These are phyloP conservation scores for Cercospora citrullina DNA, from an alignment of 2,329 filamentous ascomycete species.

Conservation along the genomic window DNA sequence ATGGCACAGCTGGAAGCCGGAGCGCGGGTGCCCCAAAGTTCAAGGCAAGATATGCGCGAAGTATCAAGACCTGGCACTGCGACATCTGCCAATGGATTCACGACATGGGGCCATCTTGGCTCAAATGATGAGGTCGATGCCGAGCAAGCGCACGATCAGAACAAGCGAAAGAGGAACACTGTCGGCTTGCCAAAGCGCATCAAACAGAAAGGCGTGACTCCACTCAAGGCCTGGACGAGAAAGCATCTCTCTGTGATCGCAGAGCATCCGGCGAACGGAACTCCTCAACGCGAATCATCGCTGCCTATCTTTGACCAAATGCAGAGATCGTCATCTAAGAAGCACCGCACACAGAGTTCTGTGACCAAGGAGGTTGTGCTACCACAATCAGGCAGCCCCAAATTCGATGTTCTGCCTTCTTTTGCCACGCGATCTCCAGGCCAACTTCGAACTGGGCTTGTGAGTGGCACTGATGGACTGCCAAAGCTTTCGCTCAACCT, in stretches of 20 bases:
- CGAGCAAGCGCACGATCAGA: slow-evolving; percentile 14
- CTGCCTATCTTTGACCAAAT: slow-evolving; percentile 13
- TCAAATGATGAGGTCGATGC: slow-evolving; percentile 42
- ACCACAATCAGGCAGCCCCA: slow-evolving; percentile 30
- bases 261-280: slow-evolving; percentile 38
- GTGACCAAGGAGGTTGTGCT: slow-evolving; percentile 1
- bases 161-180: slow-evolving; percentile 28
- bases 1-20: slow-evolving; percentile 34
- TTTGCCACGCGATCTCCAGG: slow-evolving; percentile 33
- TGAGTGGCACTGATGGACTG: slow-evolving; percentile 20
- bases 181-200: slow-evolving; percentile 31
- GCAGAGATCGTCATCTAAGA: not conserved
- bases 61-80: slow-evolving; percentile 25
- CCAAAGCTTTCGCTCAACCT: slow-evolving; percentile 16
- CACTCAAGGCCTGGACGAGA: slow-evolving; percentile 24
- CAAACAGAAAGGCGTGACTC: slow-evolving; percentile 24
- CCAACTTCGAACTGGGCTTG: slow-evolving; percentile 30
- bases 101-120: slow-evolving; percentile 43
- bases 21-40: slow-evolving; percentile 12
- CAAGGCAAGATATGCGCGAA: slow-evolving; percentile 25
- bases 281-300: slow-evolving; percentile 22
- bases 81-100: slow-evolving; percentile 23
- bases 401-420: slow-evolving; percentile 31
- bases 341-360: not conserved
- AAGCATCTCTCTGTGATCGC: slow-evolving; percentile 43